Percentiles rank a stretch among this genome's conserved stretches.
These are phyloP conservation scores for Nakataea oryzae DNA, from an alignment of 2,329 filamentous ascomycete species.

Conservation along the genomic window DNA sequence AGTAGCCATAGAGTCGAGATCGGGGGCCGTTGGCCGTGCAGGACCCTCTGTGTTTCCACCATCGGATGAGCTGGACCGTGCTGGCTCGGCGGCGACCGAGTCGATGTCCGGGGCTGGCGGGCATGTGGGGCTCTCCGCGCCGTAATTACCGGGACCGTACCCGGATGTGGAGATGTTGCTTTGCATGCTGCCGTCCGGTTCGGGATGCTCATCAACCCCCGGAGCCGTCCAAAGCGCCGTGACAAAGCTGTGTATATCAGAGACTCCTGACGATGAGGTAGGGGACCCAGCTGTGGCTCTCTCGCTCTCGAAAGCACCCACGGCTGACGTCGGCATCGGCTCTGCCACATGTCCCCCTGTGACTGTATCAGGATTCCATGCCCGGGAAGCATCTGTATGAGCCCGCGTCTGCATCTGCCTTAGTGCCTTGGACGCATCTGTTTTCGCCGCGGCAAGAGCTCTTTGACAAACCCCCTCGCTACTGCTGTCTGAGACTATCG, in stretches of 20 bases:
- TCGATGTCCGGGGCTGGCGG: constrained; percentile 4
- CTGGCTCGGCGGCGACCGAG: constrained; percentile 1
- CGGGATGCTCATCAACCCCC: neutral
- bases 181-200: neutral
- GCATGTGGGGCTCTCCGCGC: neutral
- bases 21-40: neutral
- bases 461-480: neutral
- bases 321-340: neutral
- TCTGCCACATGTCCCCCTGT: neutral
- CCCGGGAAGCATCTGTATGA: neutral
- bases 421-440: neutral
- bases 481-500: neutral
- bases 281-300: constrained; percentile 5
- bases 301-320: constrained; percentile 6
- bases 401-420: neutral
- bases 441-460: neutral
- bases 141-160: too few species aligned
- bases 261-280: neutral
- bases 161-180: neutral
- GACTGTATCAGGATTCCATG: neutral
- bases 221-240: neutral
- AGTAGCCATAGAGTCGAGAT: constrained; percentile 3
- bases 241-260: neutral
- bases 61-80: constrained; percentile 4
- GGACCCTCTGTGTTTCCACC: neutral